Evolutionary conservation across 2,329 filamentous ascomycete genomes (phyloP).

Genomic region (Monilinia polystroma): DNA sequence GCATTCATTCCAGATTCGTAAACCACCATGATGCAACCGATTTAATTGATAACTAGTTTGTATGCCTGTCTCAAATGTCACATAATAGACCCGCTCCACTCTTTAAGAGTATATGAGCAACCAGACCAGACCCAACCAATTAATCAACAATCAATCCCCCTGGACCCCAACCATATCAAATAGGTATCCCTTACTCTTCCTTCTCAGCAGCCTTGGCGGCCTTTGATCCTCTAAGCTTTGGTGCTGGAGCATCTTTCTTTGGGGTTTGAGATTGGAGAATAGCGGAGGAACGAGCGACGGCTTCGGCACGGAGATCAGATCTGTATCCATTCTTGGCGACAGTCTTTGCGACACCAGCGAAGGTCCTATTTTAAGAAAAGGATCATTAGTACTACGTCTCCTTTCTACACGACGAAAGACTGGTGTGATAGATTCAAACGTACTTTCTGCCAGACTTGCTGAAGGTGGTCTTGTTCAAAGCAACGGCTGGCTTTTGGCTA

Average conservation of each 20-base stretch:
- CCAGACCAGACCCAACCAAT: slow-evolving; percentile 29
- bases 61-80: slow-evolving; percentile 14
- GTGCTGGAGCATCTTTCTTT: slow-evolving; percentile 71
- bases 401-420: background rate
- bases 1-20: background rate
- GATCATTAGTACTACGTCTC: background rate
- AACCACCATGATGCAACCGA: slow-evolving; percentile 12
- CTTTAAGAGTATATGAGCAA: slow-evolving; percentile 14
- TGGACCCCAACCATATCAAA: slow-evolving; percentile 30
- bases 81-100: slow-evolving; percentile 18
- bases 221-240: slow-evolving; percentile 77
- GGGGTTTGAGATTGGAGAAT: slow-evolving; percentile 76
- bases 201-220: slow-evolving; percentile 67
- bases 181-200: slow-evolving; percentile 41
- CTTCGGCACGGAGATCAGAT: slow-evolving; percentile 70
- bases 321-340: slow-evolving; percentile 86
- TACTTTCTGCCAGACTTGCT: slow-evolving; percentile 78
- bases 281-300: slow-evolving; percentile 83
- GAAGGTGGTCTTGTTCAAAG: slow-evolving; percentile 65
- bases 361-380: slow-evolving; percentile 60
- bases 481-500: slow-evolving; percentile 70
- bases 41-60: slow-evolving; percentile 16
- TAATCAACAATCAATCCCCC: slow-evolving; percentile 22
- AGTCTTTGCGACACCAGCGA: slow-evolving; percentile 80
- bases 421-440: slow-evolving; percentile 43